Evolutionary conservation across 495 filamentous ascomycete genomes (phyloP).

Genomic region (Elaphomyces granulatus): DNA sequence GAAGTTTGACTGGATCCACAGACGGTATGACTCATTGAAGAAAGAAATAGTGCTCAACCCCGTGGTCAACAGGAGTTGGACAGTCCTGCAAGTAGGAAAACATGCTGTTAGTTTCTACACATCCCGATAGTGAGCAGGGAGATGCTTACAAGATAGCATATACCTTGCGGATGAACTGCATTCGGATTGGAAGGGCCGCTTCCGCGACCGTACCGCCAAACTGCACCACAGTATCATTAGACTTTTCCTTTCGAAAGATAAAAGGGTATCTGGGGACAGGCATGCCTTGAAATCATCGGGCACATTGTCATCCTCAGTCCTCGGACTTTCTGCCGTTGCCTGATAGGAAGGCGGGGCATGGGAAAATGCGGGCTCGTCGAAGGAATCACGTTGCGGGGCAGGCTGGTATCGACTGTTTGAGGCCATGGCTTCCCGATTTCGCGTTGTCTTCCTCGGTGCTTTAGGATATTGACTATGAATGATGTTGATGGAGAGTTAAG

Average conservation of each 20-base stretch:
- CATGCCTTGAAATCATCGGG: conserved; percentile 94
- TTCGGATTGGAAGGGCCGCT: conserved; percentile 85
- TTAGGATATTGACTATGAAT: too few species aligned
- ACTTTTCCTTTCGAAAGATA: conserved; percentile 1
- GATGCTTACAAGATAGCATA: conserved; percentile 60
- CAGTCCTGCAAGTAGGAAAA: conserved; percentile 55
- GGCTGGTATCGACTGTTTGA: conserved; percentile 54
- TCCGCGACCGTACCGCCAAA: conserved; percentile 86
- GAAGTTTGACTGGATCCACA: conserved; percentile 72
- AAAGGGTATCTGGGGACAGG: not conserved
- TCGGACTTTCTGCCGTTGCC: conserved; percentile 41
- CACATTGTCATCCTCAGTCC: conserved; percentile 73
- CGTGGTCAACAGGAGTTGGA: conserved; percentile 76
- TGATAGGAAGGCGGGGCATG: conserved; percentile 69
- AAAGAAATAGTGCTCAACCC: conserved; percentile 71
- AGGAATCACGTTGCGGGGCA: conserved; percentile 60
- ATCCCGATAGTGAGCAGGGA: too few species aligned
- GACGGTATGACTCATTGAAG: conserved; percentile 62
- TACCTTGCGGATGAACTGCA: conserved; percentile 95
- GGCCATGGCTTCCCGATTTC: conserved; percentile 36
- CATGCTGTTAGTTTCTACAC: too few species aligned
- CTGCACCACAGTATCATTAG: conserved; percentile 22
- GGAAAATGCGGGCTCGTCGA: conserved; percentile 51
- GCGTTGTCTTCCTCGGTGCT: too few species aligned
- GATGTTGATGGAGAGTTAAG: conserved; percentile 3